These are phyloP conservation scores for Saturnispora serradocipensis DNA, from an alignment of 805 yeast species.

Conservation along the genomic window DNA sequence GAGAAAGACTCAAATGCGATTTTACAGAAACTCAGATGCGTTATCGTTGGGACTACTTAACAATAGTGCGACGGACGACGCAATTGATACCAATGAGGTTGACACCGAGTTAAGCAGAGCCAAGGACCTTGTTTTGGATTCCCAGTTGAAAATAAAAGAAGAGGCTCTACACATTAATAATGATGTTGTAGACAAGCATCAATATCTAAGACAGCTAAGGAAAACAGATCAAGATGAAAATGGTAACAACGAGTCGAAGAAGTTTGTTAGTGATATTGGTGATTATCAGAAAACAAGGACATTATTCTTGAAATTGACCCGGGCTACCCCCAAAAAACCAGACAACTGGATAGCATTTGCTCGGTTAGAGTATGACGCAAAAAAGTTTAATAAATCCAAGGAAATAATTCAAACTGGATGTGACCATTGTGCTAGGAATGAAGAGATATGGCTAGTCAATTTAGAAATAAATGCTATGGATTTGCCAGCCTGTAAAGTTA, in stretches of 20 bases:
- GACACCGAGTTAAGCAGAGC: slow-evolving; percentile 51
- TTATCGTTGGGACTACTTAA: slow-evolving; percentile 33
- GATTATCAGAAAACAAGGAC: slow-evolving; percentile 52
- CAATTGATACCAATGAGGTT: slow-evolving; percentile 19
- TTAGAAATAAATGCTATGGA: slow-evolving; percentile 49
- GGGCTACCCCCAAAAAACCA: slow-evolving; percentile 62
- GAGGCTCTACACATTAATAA: slow-evolving; percentile 12
- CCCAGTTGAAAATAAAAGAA: slow-evolving; percentile 41
- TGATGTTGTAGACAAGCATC: slow-evolving; percentile 29
- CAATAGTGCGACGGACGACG: slow-evolving; percentile 21
- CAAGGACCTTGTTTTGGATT: slow-evolving; percentile 47
- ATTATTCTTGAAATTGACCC: slow-evolving; percentile 58
- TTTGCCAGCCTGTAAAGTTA: slow-evolving; percentile 37
- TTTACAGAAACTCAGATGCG: slow-evolving; percentile 77
- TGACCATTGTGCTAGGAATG: slow-evolving; percentile 51
- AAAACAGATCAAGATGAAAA: slow-evolving; percentile 8
- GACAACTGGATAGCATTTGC: slow-evolving; percentile 86
- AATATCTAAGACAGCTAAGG: slow-evolving; percentile 34
- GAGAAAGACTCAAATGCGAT: slow-evolving; percentile 54
- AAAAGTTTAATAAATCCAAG: slow-evolving; percentile 47
- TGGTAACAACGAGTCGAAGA: slow-evolving; percentile 11
- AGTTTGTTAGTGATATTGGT: slow-evolving; percentile 31
- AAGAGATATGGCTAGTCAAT: slow-evolving; percentile 76
- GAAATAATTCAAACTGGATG: slow-evolving; percentile 68
- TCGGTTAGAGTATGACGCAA: slow-evolving; percentile 59